Base-by-base conservation (phyloP, 441 rosid species). In the Capsella rubella region DNA sequence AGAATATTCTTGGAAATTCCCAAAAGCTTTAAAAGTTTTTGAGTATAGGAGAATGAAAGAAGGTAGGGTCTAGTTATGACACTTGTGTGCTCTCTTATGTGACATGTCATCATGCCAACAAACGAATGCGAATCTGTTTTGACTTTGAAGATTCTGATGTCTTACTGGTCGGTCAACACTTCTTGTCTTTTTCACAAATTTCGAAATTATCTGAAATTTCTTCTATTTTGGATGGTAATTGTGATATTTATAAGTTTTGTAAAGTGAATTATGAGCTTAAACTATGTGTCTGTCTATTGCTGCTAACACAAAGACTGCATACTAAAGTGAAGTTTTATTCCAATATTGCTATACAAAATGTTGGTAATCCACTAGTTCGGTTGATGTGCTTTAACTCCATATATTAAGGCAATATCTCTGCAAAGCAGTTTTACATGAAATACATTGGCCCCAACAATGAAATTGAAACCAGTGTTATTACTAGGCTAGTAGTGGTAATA, bases 61-160 rank as follows among this genome's bases (percentile, higher is more conserved):
- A 31, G 27, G 3, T 5, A 1, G 13, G 49, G 42, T 11, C 56
- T 31, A 15, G 3, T 2, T 18, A 2, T n/a, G 31, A 66, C 45
- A 73, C 56, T 63, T 59, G 49, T 74, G 5, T 11, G 4, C 10
- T 32, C 15, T 29, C 16, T 39, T 74, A 10, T 46, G 37, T 58
- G 78, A 67, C 69, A 68, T 42, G 78, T 75, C 73, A 39, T 9
- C 32, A 59, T 8, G 54, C 67, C 51, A 51, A 49, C 66, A 71
- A 47, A 56, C 72, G 49, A 28, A 55, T 14, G 15, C 68, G 28
- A 77, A 39, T 65, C 18, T 58, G 4, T 71, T 18, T 71, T 71
- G 74, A 79, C 75, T 77, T 79, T 32, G 75, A 62, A 64, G 58
- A 32, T 52, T 60, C 67, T 28, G 45, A 4, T 50, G 66, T 49